These are phyloP conservation scores for Juglanconis sp. DNA, from an alignment of 2,329 filamentous ascomycete species.

Conservation along the genomic window DNA sequence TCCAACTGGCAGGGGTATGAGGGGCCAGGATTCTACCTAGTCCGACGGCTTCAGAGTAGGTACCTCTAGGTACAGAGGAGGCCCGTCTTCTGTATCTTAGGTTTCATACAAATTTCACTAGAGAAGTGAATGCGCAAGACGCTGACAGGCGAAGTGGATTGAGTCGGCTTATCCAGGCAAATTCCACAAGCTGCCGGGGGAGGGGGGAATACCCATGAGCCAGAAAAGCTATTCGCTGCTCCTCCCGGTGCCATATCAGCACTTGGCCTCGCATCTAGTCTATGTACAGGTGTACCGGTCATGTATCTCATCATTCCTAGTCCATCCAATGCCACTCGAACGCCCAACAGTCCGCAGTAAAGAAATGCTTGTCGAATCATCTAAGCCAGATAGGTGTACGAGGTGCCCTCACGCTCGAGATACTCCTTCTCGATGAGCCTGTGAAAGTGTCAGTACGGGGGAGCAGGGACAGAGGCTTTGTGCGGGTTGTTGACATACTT, in stretches of 20 bases:
- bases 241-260: no score
- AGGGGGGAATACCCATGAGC: no score
- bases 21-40: no score
- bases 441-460: conserved; percentile 8
- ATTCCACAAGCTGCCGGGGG: no score
- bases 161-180: no score
- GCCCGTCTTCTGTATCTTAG: no score
- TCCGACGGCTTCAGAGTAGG: no score
- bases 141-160: no score
- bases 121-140: no score
- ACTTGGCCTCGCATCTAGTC: background rate
- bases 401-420: conserved; percentile 72
- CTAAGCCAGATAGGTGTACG: conserved; percentile 69
- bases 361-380: background rate
- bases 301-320: background rate
- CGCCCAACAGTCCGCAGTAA: background rate
- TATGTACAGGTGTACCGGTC: background rate
- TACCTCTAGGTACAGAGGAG: no score
- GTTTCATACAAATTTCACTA: no score
- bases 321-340: background rate
- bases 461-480: background rate
- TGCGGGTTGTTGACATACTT: conserved; percentile 55
- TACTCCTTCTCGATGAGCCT: conserved; percentile 93
- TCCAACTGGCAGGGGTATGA: background rate
- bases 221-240: background rate